Percentiles rank a stretch among this genome's conserved stretches.
Evolutionary conservation across 805 yeast species (phyloP).

Genomic region (Brettanomyces custersianus): DNA sequence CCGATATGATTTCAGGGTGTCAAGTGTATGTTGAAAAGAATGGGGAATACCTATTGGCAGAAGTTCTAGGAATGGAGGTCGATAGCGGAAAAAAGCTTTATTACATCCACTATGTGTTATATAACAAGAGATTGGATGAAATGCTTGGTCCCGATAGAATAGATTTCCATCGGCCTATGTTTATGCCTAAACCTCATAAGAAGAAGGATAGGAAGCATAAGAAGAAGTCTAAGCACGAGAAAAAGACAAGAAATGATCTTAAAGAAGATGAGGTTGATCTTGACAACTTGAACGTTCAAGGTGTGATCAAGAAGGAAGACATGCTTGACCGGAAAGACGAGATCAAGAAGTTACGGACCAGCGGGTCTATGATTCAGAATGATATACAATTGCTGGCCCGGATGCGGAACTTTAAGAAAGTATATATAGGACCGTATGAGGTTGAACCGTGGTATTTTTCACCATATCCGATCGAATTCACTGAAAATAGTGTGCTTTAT

Average conservation of each 20-base stretch:
- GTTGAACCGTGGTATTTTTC: constrained; percentile 99
- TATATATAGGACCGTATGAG: constrained; percentile 81
- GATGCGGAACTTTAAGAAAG: constrained; percentile 71
- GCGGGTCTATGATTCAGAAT: constrained; percentile 96
- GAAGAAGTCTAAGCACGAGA: constrained; percentile 23
- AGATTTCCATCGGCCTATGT: constrained; percentile 60
- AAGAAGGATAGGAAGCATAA: constrained; percentile 32
- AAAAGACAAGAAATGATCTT: constrained; percentile 5
- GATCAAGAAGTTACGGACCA: constrained; percentile 79
- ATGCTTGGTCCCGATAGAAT: constrained; percentile 76
- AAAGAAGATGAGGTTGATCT: constrained; percentile 70
- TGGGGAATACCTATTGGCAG: constrained; percentile 73
- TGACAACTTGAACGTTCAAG: constrained; percentile 80
- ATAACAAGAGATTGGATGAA: constrained; percentile 93
- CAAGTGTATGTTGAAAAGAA: constrained; percentile 79
- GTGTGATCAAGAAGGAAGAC: constrained; percentile 53
- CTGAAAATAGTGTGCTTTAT: constrained; percentile 75
- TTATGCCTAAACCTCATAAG: constrained; percentile 54
- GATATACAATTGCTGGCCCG: constrained; percentile 77
- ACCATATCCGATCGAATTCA: constrained; percentile 91
- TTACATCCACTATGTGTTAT: constrained; percentile 91
- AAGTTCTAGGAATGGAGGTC: constrained; percentile 65
- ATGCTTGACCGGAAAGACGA: constrained; percentile 84
- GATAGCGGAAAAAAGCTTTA: constrained; percentile 72
- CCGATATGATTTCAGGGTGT: constrained; percentile 64